Conservation (phyloP, 371 early-diverging fungal species). For the Apophysomyces variabilis region DNA sequence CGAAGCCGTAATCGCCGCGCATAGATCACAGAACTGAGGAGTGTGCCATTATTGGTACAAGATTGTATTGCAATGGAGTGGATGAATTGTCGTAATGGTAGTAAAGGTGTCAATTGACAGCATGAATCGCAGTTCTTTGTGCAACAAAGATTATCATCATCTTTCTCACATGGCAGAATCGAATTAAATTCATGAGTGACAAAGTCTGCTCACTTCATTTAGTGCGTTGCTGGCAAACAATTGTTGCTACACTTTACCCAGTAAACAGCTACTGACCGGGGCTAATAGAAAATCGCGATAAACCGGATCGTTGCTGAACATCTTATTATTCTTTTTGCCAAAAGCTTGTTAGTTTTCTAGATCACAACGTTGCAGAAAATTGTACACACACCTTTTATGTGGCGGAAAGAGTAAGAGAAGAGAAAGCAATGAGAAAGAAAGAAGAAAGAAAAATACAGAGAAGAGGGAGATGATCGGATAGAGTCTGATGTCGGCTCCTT, state of each 20-base stretch:
- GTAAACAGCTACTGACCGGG: not conserved
- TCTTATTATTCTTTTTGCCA: not conserved
- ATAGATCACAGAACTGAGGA: constrained; percentile 58
- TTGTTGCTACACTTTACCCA: not conserved
- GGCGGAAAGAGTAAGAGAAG: not conserved
- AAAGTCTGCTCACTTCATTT: not conserved
- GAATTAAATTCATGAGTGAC: not conserved
- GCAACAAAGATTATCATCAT: not conserved
- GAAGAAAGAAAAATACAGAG: not conserved
- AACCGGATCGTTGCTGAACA: not conserved
- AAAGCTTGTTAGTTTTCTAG: too few relatives aligned
- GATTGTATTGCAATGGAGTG: constrained; percentile 45
- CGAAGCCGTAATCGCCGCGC: constrained; percentile 44
- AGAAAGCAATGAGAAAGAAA: not conserved
- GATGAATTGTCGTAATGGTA: constrained; percentile 43
- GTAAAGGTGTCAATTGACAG: not conserved
- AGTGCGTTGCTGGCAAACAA: not conserved
- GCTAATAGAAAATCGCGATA: not conserved
- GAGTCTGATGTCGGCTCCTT: not conserved
- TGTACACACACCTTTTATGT: not conserved
- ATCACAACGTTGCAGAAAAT: too few relatives aligned
- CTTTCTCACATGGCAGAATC: not conserved
- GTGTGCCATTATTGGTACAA: constrained; percentile 54
- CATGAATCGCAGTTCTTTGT: constrained; percentile 7
- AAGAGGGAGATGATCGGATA: not conserved